Evolutionary conservation across 2,329 filamentous ascomycete species (phyloP).

Genomic region (Colletotrichum paranaense): DNA sequence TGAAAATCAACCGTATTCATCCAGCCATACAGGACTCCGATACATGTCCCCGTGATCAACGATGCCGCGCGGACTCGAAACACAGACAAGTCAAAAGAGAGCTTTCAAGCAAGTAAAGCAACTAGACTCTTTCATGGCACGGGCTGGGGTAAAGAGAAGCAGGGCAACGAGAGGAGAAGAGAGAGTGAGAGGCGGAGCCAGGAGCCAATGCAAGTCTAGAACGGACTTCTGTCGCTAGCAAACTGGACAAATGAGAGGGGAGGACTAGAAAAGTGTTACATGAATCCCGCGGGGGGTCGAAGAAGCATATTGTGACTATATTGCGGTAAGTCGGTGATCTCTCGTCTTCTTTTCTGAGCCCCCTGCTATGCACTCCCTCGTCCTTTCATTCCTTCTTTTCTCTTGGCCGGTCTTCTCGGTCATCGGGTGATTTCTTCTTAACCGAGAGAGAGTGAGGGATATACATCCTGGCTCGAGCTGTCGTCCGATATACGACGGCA

Average conservation of each 20-base stretch:
- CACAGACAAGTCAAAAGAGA: neutral
- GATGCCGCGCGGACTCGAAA: constrained; percentile 12
- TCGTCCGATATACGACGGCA: constrained; percentile 18
- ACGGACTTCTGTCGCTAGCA: constrained; percentile 21
- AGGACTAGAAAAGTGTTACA: constrained; percentile 4
- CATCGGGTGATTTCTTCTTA: constrained; percentile 14
- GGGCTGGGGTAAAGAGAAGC: neutral
- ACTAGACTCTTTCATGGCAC: neutral
- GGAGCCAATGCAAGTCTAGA: constrained; percentile 23
- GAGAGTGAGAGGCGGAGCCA: constrained; percentile 2
- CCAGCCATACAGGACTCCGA: constrained; percentile 6
- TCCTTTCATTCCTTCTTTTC: constrained; percentile 5
- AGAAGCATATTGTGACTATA: neutral
- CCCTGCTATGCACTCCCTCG: neutral
- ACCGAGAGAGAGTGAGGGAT: constrained; percentile 25
- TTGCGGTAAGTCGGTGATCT: constrained; percentile 23
- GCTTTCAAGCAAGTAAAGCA: neutral
- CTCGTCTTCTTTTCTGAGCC: neutral
- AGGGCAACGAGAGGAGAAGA: constrained; percentile 6
- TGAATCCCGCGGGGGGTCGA: constrained; percentile 6
- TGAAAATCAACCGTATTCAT: neutral
- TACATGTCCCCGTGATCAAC: neutral
- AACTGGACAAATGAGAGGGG: constrained; percentile 8
- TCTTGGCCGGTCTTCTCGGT: constrained; percentile 13
- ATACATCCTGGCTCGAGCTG: constrained; percentile 9